Percentiles rank a stretch among this genome's conserved stretches.
Evolutionary conservation across 2,329 filamentous ascomycete genomes (phyloP).

Genomic region (Monosporascus sp.): DNA sequence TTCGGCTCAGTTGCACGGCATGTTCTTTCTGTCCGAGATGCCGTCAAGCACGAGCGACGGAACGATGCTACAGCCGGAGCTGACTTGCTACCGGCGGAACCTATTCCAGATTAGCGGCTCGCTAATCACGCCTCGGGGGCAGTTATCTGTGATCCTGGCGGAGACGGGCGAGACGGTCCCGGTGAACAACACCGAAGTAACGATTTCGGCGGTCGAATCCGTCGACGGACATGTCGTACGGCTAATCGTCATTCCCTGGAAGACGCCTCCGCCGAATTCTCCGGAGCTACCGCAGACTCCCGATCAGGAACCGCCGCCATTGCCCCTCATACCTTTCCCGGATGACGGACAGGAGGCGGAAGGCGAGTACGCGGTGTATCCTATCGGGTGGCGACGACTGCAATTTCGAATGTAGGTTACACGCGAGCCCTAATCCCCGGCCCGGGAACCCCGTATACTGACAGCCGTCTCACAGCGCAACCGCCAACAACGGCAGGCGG

Average conservation of each 20-base stretch:
- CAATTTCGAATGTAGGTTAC: slow-evolving; percentile 74
- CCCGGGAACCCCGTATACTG: neutral
- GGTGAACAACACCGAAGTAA: slow-evolving; percentile 77
- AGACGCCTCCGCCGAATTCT: slow-evolving; percentile 79
- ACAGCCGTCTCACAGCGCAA: slow-evolving; percentile 53
- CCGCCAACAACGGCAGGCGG: slow-evolving; percentile 88
- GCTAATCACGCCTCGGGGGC: slow-evolving; percentile 71
- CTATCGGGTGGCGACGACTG: slow-evolving; percentile 87
- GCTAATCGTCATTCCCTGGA: slow-evolving; percentile 96
- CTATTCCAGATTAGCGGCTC: slow-evolving; percentile 94
- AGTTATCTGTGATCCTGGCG: slow-evolving; percentile 69
- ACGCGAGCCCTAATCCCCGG: neutral
- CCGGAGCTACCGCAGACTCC: slow-evolving; percentile 57
- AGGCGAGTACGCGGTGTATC: slow-evolving; percentile 82
- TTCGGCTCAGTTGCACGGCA: slow-evolving; percentile 74
- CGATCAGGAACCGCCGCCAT: slow-evolving; percentile 81
- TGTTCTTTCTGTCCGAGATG: slow-evolving; percentile 84
- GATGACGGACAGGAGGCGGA: slow-evolving; percentile 57
- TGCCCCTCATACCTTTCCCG: slow-evolving; percentile 66
- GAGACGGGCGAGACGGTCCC: slow-evolving; percentile 81
- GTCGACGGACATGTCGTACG: slow-evolving; percentile 89
- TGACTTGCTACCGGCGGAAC: slow-evolving; percentile 94
- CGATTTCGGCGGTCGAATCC: slow-evolving; percentile 88
- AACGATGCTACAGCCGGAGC: slow-evolving; percentile 62
- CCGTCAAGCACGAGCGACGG: slow-evolving; percentile 58